Conservation (phyloP, 169 alveolate genomes). For the Theileria orientalis region DNA sequence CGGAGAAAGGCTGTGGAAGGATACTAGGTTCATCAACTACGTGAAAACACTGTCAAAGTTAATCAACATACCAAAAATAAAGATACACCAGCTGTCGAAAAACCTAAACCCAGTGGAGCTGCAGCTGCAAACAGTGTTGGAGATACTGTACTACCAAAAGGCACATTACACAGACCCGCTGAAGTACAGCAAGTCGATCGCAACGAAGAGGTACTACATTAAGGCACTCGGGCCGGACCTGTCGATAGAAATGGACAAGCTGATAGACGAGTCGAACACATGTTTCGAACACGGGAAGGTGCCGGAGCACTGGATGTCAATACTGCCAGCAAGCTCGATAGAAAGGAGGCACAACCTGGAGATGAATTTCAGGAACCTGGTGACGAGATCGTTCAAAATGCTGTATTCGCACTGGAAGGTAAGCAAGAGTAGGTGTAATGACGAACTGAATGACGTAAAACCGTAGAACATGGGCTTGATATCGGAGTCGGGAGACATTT, state of each 20-base stretch:
- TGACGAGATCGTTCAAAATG: constrained; percentile 20
- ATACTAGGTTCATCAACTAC: constrained; percentile 17
- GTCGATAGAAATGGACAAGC: constrained; percentile 32
- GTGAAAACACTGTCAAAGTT: constrained; percentile 20
- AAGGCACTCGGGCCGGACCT: constrained; percentile 42
- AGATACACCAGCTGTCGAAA: constrained; percentile 16
- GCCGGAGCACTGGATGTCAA: constrained; percentile 1
- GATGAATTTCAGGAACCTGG: constrained; percentile 3
- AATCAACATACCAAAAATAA: constrained; percentile 8
- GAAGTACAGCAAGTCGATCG: not conserved
- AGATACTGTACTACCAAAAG: constrained; percentile 33
- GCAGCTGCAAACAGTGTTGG: constrained; percentile 46
- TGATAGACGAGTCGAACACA: constrained; percentile 21
- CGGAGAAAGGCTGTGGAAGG: not conserved
- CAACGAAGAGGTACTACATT: constrained; percentile 23
- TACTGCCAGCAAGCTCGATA: constrained; percentile 19
- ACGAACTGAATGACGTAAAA: not conserved
- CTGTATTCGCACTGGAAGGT: constrained; percentile 39
- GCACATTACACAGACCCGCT: not conserved
- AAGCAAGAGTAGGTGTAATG: not conserved
- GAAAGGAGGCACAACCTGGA: constrained; percentile 11
- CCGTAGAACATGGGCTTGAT: not conserved
- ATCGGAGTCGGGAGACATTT: not conserved
- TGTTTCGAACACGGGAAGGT: not conserved
- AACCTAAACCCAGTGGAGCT: constrained; percentile 43